A percentile compares a stretch with the other conserved stretches of the same genome.
These are phyloP conservation scores for Heliamphora pulchella DNA, from an alignment of 179 eudicot genomes.

Conservation along the genomic window DNA sequence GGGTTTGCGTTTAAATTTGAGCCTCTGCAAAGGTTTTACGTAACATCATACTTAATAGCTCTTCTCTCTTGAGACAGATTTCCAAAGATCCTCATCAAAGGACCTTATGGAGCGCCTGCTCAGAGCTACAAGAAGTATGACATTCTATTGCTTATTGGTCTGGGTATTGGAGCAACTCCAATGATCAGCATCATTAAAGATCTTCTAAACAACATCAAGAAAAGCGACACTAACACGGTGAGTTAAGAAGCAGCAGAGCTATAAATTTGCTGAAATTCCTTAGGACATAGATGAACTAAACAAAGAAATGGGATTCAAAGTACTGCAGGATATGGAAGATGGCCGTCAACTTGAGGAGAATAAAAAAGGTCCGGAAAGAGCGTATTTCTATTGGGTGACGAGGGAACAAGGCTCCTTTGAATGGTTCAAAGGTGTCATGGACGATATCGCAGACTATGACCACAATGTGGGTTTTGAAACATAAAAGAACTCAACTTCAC, in stretches of 20 bases:
- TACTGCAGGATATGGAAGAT: conserved; percentile 17
- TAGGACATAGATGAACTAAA: neutral
- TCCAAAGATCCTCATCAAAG: conserved; percentile 71
- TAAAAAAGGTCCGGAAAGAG: conserved; percentile 63
- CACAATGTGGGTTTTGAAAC: conserved; percentile 39
- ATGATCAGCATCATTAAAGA: conserved; percentile 91
- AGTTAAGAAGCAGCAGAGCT: conserved; percentile 9
- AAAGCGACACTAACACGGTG: conserved; percentile 26
- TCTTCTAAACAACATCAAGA: conserved; percentile 56
- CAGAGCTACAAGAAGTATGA: conserved; percentile 80
- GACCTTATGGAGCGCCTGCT: conserved; percentile 97
- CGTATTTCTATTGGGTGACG: conserved; percentile 90
- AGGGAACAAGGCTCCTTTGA: conserved; percentile 97
- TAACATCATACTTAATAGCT: neutral
- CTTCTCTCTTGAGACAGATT: conserved; percentile 33
- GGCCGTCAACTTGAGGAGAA: neutral
- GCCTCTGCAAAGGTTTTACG: neutral
- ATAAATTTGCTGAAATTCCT: neutral
- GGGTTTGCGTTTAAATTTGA: neutral
- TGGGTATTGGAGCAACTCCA: conserved; percentile 99
- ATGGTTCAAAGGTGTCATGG: conserved; percentile 99
- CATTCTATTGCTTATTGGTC: conserved; percentile 70
- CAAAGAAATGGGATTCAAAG: conserved; percentile 4
- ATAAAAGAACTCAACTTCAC: neutral
- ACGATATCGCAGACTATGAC: conserved; percentile 79